These are phyloP conservation scores for Microdochium bolleyi DNA, from an alignment of 2,329 filamentous ascomycete species.

Conservation along the genomic window DNA sequence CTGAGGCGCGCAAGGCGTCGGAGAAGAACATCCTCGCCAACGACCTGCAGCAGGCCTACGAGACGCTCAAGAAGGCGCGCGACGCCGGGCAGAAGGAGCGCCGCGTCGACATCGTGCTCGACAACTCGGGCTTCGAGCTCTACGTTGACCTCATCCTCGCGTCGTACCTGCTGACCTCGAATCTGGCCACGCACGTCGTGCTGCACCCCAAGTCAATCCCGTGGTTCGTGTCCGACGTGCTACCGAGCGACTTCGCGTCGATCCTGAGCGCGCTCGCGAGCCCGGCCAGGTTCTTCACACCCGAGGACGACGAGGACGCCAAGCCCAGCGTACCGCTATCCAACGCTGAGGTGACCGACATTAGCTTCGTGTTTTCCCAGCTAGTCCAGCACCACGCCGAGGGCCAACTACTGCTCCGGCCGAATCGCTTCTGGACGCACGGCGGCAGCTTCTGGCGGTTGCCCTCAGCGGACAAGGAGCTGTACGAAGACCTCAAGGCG, in stretches of 20 bases:
- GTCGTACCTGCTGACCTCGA: constrained; percentile 78
- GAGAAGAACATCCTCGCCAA: constrained; percentile 92
- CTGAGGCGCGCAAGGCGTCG: constrained; percentile 73
- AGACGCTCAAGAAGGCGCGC: constrained; percentile 57
- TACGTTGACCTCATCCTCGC: constrained; percentile 92
- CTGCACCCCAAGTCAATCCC: constrained; percentile 92
- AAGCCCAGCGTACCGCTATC: constrained; percentile 55
- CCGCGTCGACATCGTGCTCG: constrained; percentile 86
- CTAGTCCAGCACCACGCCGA: constrained; percentile 77
- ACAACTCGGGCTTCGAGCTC: constrained; percentile 95
- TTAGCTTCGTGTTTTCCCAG: constrained; percentile 72
- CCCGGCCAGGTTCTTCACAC: constrained; percentile 72
- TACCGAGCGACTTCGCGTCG: constrained; percentile 78
- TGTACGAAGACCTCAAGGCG: constrained; percentile 71
- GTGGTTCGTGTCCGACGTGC: constrained; percentile 96
- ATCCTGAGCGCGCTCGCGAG: constrained; percentile 73
- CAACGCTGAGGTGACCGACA: constrained; percentile 56
- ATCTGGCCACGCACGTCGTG: constrained; percentile 78
- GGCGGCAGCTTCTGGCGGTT: constrained; percentile 84
- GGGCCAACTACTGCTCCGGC: constrained; percentile 73
- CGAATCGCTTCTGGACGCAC: constrained; percentile 88
- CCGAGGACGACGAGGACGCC: constrained; percentile 53
- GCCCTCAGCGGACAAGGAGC: constrained; percentile 55
- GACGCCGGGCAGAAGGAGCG: constrained; percentile 57
- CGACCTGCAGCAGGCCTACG: constrained; percentile 68